These are phyloP conservation scores for Globisporangium canariense DNA, from an alignment of 352 stramenopile genomes.

Conservation along the genomic window DNA sequence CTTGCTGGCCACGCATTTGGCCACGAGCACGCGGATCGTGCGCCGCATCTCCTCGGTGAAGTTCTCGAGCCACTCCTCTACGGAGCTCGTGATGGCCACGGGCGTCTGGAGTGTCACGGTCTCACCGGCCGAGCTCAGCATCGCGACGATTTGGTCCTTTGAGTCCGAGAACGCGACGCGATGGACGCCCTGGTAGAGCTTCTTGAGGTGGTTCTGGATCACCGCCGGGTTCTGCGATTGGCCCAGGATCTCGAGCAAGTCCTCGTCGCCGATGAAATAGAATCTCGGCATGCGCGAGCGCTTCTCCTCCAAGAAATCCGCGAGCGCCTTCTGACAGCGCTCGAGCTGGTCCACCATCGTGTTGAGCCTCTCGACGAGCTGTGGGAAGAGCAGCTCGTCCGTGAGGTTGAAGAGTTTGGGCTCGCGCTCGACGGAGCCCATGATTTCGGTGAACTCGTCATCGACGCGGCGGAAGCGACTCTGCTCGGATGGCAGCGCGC, in stretches of 20 bases:
- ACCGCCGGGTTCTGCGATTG: constrained; percentile 91
- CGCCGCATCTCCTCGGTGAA: constrained; percentile 90
- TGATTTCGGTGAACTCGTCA: constrained; percentile 93
- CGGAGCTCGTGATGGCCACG: constrained; percentile 85
- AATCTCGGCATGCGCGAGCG: constrained; percentile 92
- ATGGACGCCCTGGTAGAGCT: constrained; percentile 94
- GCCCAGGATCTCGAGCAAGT: constrained; percentile 94
- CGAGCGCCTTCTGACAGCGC: constrained; percentile 92
- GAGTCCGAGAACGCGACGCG: constrained; percentile 87
- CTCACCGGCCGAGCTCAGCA: constrained; percentile 84
- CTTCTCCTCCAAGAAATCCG: constrained; percentile 95
- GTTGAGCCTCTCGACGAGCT: constrained; percentile 71
- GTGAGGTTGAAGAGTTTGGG: constrained; percentile 92
- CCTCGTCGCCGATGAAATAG: constrained; percentile 97
- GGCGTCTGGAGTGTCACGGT: constrained; percentile 77
- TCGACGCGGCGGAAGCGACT: constrained; percentile 90
- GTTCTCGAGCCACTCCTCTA: constrained; percentile 92
- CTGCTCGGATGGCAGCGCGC: constrained; percentile 90
- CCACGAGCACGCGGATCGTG: constrained; percentile 81
- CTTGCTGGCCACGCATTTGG: constrained; percentile 71
- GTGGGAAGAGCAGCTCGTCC: constrained; percentile 89
- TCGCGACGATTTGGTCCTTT: constrained; percentile 83
- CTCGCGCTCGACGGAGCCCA: constrained; percentile 83
- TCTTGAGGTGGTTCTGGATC: constrained; percentile 95
- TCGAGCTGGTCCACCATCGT: constrained; percentile 93